Evolutionary conservation across 129 eudicot genomes (phyloP).

Genomic region (Flaveria trinervia): DNA sequence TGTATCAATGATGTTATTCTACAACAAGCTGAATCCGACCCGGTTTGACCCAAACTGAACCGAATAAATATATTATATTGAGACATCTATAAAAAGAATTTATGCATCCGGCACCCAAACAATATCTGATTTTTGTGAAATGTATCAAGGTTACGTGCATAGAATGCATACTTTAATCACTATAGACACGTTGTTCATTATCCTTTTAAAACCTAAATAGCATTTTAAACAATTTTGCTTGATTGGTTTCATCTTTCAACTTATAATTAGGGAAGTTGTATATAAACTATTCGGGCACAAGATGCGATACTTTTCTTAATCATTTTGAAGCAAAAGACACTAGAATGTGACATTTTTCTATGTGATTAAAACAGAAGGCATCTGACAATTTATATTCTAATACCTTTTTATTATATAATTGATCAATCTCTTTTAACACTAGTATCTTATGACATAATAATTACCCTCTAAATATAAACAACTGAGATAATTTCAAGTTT

Average conservation of each 20-base stretch:
- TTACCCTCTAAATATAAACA: background rate
- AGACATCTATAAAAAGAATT: too few species aligned
- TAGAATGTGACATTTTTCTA: background rate
- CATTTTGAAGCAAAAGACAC: background rate
- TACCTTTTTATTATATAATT: background rate
- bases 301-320: constrained; percentile 24
- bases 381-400: background rate
- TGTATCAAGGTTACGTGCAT: background rate
- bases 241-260: background rate
- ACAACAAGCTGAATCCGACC: too few species aligned
- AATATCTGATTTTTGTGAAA: background rate
- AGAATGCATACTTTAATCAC: background rate
- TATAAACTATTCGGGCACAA: constrained; percentile 6
- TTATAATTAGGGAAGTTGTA: background rate
- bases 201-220: background rate
- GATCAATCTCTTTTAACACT: constrained; percentile 10
- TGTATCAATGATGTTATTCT: too few species aligned
- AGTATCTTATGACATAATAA: background rate
- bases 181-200: background rate
- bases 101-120: too few species aligned
- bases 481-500: too few species aligned
- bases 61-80: too few species aligned
- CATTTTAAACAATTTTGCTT: background rate
- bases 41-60: too few species aligned
- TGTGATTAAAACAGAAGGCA: background rate